A percentile compares a stretch with the other conserved stretches of the same genome.
Conservation (phyloP, 768 basidiomycete genomes). For the Mycena rebaudengoi region DNA sequence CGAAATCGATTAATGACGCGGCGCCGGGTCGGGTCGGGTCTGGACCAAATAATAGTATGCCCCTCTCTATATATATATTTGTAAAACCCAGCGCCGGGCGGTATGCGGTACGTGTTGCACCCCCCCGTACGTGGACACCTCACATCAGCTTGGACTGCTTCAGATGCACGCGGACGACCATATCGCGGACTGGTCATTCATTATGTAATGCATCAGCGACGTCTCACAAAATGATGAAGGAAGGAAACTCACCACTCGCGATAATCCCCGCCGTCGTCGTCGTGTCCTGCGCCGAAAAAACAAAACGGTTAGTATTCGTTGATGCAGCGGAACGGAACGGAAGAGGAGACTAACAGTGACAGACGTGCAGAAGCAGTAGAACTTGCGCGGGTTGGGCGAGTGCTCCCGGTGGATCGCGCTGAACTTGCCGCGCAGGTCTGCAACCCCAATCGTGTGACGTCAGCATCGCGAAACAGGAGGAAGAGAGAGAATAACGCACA, state of each 20-base stretch:
- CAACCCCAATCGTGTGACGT: background rate
- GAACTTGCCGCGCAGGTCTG: constrained; percentile 77
- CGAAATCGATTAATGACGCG: too few relatives aligned
- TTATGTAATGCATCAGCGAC: constrained; percentile 24
- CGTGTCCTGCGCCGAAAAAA: constrained; percentile 56
- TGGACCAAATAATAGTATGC: too few relatives aligned
- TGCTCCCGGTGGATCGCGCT: constrained; percentile 80
- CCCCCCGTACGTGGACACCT: too few relatives aligned
- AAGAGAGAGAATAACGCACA: constrained; percentile 53
- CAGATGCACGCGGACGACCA: constrained; percentile 82
- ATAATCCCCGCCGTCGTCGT: constrained; percentile 80
- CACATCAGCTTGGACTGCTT: constrained; percentile 76
- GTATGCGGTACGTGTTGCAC: background rate
- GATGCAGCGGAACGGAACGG: too few relatives aligned
- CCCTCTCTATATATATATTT: too few relatives aligned
- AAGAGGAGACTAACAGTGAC: constrained; percentile 63
- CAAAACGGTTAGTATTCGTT: too few relatives aligned
- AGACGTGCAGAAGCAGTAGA: constrained; percentile 81
- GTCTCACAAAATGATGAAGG: constrained; percentile 36
- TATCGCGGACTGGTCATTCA: constrained; percentile 74
- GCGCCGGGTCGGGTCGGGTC: too few relatives aligned
- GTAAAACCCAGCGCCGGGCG: too few relatives aligned
- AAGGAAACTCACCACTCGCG: constrained; percentile 65
- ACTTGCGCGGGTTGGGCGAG: constrained; percentile 77
- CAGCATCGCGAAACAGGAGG: background rate